A percentile compares a stretch with the other conserved stretches of the same genome.
Evolutionary conservation across 805 yeast species (phyloP).

Genomic region (Lipomyces anomalus): DNA sequence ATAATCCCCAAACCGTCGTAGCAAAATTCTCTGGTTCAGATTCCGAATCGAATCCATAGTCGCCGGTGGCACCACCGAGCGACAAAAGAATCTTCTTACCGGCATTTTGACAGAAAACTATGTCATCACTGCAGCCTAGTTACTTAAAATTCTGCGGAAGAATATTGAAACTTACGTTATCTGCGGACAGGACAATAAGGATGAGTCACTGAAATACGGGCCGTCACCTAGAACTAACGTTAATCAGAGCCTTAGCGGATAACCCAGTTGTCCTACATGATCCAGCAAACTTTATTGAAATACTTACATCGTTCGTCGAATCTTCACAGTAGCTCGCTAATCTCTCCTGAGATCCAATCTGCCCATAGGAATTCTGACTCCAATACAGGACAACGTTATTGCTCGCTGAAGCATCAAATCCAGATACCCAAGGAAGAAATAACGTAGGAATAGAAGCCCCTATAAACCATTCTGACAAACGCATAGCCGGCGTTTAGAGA

Average conservation of each 20-base stretch:
- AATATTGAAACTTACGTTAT: slow-evolving; percentile 37
- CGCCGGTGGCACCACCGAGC: slow-evolving; percentile 65
- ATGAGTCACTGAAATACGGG: slow-evolving; percentile 34
- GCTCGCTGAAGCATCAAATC: slow-evolving; percentile 33
- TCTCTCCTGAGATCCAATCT: slow-evolving; percentile 34
- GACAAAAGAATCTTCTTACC: slow-evolving; percentile 78
- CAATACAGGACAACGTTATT: slow-evolving; percentile 74
- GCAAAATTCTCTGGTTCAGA: slow-evolving; percentile 56
- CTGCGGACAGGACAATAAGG: slow-evolving; percentile 42
- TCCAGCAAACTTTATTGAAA: slow-evolving; percentile 55
- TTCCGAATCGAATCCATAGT: slow-evolving; percentile 49
- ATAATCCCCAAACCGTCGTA: slow-evolving; percentile 45
- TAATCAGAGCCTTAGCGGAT: neutral
- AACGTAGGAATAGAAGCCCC: too few species aligned
- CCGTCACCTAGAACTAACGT: slow-evolving; percentile 18
- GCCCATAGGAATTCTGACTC: slow-evolving; percentile 80
- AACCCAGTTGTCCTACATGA: slow-evolving; percentile 37
- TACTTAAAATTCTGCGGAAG: too few species aligned
- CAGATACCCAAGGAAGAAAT: too few species aligned
- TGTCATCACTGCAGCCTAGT: too few species aligned
- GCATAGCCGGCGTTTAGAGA: too few species aligned
- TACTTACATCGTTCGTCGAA: slow-evolving; percentile 61
- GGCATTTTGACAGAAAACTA: slow-evolving; percentile 64
- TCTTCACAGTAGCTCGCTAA: slow-evolving; percentile 58
- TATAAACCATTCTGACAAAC: too few species aligned